phyloP scores from a whole-genome alignment of 2,329 filamentous ascomycete species.

The Trichoderma arundinaceum region DNA sequence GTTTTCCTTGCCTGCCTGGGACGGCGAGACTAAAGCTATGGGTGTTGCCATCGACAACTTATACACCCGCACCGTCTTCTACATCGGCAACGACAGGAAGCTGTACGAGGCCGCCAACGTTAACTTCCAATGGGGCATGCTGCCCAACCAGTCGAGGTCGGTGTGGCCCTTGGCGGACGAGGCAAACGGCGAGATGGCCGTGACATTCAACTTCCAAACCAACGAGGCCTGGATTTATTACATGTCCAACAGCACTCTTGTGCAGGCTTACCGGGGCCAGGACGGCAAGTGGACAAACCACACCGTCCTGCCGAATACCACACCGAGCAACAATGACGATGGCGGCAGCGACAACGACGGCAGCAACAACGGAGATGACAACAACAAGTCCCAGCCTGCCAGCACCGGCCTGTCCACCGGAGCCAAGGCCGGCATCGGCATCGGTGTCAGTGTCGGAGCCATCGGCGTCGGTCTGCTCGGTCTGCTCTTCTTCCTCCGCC shows the following conservation, averaged over 20 bases:
- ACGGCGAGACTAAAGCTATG: not conserved
- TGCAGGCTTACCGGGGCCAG: slow-evolving; percentile 15
- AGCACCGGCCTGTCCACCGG: slow-evolving; percentile 4
- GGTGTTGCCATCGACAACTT: slow-evolving; percentile 13
- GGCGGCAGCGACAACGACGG: not conserved
- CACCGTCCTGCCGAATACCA: not conserved
- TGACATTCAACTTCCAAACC: not conserved
- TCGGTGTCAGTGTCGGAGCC: slow-evolving; percentile 13
- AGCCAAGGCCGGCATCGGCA: slow-evolving; percentile 25
- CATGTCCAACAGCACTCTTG: slow-evolving; percentile 4
- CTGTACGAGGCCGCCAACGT: slow-evolving; percentile 11
- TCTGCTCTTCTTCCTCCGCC: slow-evolving; percentile 18
- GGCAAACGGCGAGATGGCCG: slow-evolving; percentile 3
- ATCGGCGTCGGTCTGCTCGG: slow-evolving; percentile 9
- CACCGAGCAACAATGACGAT: too few relatives aligned
- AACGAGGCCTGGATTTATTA: slow-evolving; percentile 25
- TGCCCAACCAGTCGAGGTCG: slow-evolving; percentile 10
- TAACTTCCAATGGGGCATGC: slow-evolving; percentile 7
- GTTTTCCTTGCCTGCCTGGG: slow-evolving; percentile 14
- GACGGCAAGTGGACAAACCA: not conserved
- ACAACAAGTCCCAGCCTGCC: not conserved
- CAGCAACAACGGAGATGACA: not conserved
- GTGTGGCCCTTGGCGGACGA: slow-evolving; percentile 10
- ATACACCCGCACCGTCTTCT: slow-evolving; percentile 22
- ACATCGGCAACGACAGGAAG: slow-evolving; percentile 6